phyloP scores from a whole-genome alignment of 495 filamentous ascomycete genomes.

The Penicillium lividum region DNA sequence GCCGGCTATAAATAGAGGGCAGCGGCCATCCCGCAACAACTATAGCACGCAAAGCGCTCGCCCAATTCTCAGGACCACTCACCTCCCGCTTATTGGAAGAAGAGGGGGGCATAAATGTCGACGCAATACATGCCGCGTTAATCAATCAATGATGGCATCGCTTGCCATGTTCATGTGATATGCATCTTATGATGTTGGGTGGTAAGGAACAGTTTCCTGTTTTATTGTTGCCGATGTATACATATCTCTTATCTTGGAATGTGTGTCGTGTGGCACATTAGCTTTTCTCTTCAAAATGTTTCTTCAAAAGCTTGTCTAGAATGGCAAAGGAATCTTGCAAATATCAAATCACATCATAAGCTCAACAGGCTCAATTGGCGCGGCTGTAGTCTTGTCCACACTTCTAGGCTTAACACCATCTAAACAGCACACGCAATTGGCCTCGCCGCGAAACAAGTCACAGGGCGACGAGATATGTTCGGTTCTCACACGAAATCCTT shows the following conservation, averaged over 20 bases:
- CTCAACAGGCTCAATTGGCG: conserved; percentile 53
- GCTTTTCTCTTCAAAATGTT: no score
- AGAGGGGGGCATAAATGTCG: conserved; percentile 28
- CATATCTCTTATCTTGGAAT: background rate
- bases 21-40: conserved; percentile 45
- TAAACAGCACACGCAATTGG: conserved; percentile 54
- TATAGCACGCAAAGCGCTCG: conserved; percentile 44
- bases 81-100: conserved; percentile 46
- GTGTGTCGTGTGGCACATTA: background rate
- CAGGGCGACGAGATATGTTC: conserved; percentile 54
- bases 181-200: conserved; percentile 58
- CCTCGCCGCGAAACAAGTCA: conserved; percentile 52
- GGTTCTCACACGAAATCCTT: conserved; percentile 58
- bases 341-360: conserved; percentile 50
- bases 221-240: background rate
- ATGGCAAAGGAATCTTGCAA: background rate
- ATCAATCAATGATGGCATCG: conserved; percentile 52
- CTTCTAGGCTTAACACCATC: conserved; percentile 35
- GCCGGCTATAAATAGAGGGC: conserved; percentile 48
- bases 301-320: no score
- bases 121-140: conserved; percentile 54
- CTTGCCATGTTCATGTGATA: conserved; percentile 57
- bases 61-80: conserved; percentile 46
- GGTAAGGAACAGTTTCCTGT: conserved; percentile 25
- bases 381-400: conserved; percentile 51